Evolutionary conservation across 2,329 filamentous ascomycete genomes (phyloP).

Genomic region (Fusarium marasasianum): DNA sequence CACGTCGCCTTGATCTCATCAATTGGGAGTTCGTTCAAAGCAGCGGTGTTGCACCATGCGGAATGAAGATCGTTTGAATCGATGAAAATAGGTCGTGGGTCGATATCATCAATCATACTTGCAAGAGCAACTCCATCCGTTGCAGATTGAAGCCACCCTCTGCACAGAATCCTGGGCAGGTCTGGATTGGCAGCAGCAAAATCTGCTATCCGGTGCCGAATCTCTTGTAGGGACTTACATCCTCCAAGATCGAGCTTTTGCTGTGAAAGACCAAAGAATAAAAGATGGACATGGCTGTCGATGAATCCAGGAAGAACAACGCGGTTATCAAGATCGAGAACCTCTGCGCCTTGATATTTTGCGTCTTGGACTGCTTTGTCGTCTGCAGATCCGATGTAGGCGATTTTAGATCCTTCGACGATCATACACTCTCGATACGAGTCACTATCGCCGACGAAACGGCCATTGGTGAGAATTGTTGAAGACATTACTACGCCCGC

Average conservation of each 20-base stretch:
- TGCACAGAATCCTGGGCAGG: conserved; percentile 56
- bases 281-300: conserved; percentile 62
- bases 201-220: conserved; percentile 51
- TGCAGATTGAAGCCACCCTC: conserved; percentile 59
- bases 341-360: conserved; percentile 1
- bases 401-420: conserved; percentile 4
- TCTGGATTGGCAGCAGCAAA: conserved; percentile 54
- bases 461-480: neutral
- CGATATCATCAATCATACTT: conserved; percentile 55
- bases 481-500: neutral
- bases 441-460: neutral
- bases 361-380: neutral
- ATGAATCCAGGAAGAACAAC: conserved; percentile 60
- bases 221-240: conserved; percentile 56
- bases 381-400: conserved; percentile 1
- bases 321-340: conserved; percentile 44
- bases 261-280: conserved; percentile 59
- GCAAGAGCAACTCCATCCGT: conserved; percentile 51
- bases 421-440: conserved; percentile 13
- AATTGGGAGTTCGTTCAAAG: conserved; percentile 55
- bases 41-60: conserved; percentile 60
- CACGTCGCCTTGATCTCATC: conserved; percentile 53
- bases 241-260: conserved; percentile 55
- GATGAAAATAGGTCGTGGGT: conserved; percentile 60
- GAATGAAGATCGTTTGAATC: conserved; percentile 62